These are phyloP conservation scores for Gillenia trifoliata DNA, from an alignment of 306 rosid genomes.

Conservation along the genomic window DNA sequence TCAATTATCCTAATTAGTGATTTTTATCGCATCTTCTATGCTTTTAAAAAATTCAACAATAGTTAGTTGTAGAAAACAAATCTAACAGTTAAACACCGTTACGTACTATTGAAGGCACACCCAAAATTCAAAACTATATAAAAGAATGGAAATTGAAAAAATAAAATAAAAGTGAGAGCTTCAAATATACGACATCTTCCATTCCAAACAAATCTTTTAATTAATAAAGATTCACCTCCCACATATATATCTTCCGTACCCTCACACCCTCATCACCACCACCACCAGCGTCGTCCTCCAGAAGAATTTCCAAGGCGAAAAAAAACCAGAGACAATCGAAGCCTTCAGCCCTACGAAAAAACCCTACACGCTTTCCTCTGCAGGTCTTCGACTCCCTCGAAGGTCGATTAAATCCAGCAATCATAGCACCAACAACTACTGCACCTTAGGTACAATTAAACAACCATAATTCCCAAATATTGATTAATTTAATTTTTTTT, in stretches of 20 bases:
- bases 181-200: not conserved
- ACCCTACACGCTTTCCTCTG: not conserved
- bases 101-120: too few species aligned
- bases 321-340: not conserved
- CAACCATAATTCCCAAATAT: not conserved
- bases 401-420: not conserved
- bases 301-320: not conserved
- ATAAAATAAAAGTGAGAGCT: not conserved
- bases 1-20: not conserved
- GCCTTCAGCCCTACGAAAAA: not conserved
- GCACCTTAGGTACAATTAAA: conserved; percentile 4
- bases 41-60: too few species aligned
- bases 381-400: conserved; percentile 5
- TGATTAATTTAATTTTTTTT: not conserved
- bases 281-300: not conserved
- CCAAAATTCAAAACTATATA: too few species aligned
- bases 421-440: not conserved
- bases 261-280: not conserved
- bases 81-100: too few species aligned
- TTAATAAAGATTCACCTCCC: not conserved
- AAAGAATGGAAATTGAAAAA: not conserved
- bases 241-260: not conserved
- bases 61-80: too few species aligned
- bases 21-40: too few species aligned
- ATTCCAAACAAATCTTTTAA: not conserved